Evolutionary conservation across 2,329 filamentous ascomycete genomes (phyloP).

Genomic region (Lachnellula arida): DNA sequence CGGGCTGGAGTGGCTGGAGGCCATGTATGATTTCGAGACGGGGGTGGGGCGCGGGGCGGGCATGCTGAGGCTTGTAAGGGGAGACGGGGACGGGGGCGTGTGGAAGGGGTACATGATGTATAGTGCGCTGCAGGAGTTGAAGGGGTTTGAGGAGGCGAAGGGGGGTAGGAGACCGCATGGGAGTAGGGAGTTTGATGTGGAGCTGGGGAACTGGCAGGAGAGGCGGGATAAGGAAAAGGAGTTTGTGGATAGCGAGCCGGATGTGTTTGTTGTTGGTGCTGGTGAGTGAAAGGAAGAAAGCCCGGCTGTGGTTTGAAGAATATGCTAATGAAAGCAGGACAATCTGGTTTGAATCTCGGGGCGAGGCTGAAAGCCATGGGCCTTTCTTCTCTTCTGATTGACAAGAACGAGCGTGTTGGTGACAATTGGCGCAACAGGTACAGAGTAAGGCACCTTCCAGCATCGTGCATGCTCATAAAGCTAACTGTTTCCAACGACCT

Average conservation of each 20-base stretch:
- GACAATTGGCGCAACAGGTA: slow-evolving; percentile 63
- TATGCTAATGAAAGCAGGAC: slow-evolving; percentile 36
- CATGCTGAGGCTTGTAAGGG: slow-evolving; percentile 46
- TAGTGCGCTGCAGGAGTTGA: slow-evolving; percentile 51
- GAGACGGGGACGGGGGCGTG: slow-evolving; percentile 27
- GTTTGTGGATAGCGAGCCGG: slow-evolving; percentile 45
- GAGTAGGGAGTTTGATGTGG: slow-evolving; percentile 36
- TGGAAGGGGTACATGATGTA: slow-evolving; percentile 63
- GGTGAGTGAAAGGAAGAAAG: slow-evolving; percentile 4
- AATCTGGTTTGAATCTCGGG: slow-evolving; percentile 53
- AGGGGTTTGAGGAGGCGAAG: slow-evolving; percentile 45
- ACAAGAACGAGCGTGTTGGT: slow-evolving; percentile 52
- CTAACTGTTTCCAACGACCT: slow-evolving; percentile 34
- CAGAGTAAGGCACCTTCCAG: slow-evolving; percentile 28
- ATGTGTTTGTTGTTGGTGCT: slow-evolving; percentile 55
- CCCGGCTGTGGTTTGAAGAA: not conserved
- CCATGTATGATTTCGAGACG: slow-evolving; percentile 51
- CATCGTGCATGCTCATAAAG: not conserved
- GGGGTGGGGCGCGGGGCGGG: slow-evolving; percentile 50
- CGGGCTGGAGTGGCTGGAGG: slow-evolving; percentile 50
- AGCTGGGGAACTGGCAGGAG: slow-evolving; percentile 54
- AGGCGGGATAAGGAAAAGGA: slow-evolving; percentile 40
- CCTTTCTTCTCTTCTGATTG: slow-evolving; percentile 52
- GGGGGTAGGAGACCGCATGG: slow-evolving; percentile 38
- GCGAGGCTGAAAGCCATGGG: slow-evolving; percentile 56